Conservation (phyloP, 306 rosid genomes). For the Sophora flavescens region DNA sequence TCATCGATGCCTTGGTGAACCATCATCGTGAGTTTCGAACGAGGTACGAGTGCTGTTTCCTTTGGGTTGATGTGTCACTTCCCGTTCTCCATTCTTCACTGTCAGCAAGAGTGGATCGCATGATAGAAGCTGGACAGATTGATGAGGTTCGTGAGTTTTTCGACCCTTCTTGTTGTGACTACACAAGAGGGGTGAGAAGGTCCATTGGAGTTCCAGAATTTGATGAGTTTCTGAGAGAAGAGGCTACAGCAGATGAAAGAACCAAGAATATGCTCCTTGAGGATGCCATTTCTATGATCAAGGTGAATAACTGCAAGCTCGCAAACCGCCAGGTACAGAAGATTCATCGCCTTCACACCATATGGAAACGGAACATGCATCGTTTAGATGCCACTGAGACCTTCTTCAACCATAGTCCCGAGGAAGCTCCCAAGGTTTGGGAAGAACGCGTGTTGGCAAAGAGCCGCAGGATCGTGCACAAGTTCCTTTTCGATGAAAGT, state of each 20-base stretch:
- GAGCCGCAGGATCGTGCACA: slow-evolving; percentile 35
- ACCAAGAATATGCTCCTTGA: slow-evolving; percentile 40
- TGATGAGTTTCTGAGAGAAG: slow-evolving; percentile 36
- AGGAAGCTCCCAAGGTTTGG: slow-evolving; percentile 46
- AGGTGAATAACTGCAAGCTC: slow-evolving; percentile 49
- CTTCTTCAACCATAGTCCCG: neutral
- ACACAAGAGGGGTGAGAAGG: slow-evolving; percentile 46
- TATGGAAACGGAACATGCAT: slow-evolving; percentile 53
- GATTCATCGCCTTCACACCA: slow-evolving; percentile 46
- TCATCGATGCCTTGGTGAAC: slow-evolving; percentile 52
- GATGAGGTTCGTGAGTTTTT: slow-evolving; percentile 46
- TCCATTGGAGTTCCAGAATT: slow-evolving; percentile 62
- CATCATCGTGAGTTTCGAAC: slow-evolving; percentile 37
- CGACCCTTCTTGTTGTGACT: slow-evolving; percentile 17
- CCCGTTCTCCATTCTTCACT: slow-evolving; percentile 52
- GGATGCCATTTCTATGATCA: slow-evolving; percentile 46
- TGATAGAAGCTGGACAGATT: slow-evolving; percentile 47
- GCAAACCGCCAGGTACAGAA: slow-evolving; percentile 49
- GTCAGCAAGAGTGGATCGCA: slow-evolving; percentile 50
- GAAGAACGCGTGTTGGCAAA: slow-evolving; percentile 45
- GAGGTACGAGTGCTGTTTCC: slow-evolving; percentile 49
- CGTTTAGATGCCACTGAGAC: slow-evolving; percentile 55
- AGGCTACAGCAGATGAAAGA: slow-evolving; percentile 5
- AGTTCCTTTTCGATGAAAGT: slow-evolving; percentile 44
- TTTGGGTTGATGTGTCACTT: slow-evolving; percentile 51